Percentiles rank a stretch among this genome's conserved stretches.
Conservation (phyloP, 2,329 filamentous ascomycete genomes). For the Acrodontium crateriforme region DNA sequence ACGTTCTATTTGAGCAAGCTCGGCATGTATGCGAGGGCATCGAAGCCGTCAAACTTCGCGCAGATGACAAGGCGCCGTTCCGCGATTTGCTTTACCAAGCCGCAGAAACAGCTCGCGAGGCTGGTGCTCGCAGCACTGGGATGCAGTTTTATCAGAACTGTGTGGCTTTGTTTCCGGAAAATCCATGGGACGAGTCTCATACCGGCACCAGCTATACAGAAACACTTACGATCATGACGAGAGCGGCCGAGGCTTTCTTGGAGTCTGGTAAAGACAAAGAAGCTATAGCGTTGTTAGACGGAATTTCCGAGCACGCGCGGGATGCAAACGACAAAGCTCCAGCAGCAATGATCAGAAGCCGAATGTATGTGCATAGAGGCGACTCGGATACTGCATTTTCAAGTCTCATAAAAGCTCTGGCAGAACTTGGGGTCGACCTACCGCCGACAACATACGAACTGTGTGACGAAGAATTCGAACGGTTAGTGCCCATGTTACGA, state of each 20-base stretch:
- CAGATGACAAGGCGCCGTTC: conserved; percentile 40
- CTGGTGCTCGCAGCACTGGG: conserved; percentile 68
- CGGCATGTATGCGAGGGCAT: conserved; percentile 69
- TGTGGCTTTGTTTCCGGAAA: conserved; percentile 61
- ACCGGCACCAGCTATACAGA: conserved; percentile 75
- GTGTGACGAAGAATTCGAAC: conserved; percentile 62
- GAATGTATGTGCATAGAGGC: conserved; percentile 62
- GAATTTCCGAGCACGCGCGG: conserved; percentile 56
- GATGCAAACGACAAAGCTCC: conserved; percentile 67
- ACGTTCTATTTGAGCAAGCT: conserved; percentile 54
- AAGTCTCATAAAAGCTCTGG: conserved; percentile 56
- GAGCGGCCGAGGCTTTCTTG: conserved; percentile 69
- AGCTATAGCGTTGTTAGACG: conserved; percentile 53
- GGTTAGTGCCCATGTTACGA: conserved; percentile 15
- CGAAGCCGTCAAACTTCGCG: conserved; percentile 54
- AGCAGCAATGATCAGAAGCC: conserved; percentile 69
- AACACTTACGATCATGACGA: conserved; percentile 64
- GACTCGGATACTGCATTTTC: conserved; percentile 56
- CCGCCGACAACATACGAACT: conserved; percentile 57
- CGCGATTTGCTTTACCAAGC: conserved; percentile 66
- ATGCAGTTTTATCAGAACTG: conserved; percentile 70
- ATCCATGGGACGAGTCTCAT: conserved; percentile 56
- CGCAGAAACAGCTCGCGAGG: conserved; percentile 65
- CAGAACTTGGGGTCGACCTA: conserved; percentile 49
- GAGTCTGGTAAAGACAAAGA: conserved; percentile 59